Evolutionary conservation across 352 stramenopile genomes (phyloP).

Genomic region (Blastocystis sp.): DNA sequence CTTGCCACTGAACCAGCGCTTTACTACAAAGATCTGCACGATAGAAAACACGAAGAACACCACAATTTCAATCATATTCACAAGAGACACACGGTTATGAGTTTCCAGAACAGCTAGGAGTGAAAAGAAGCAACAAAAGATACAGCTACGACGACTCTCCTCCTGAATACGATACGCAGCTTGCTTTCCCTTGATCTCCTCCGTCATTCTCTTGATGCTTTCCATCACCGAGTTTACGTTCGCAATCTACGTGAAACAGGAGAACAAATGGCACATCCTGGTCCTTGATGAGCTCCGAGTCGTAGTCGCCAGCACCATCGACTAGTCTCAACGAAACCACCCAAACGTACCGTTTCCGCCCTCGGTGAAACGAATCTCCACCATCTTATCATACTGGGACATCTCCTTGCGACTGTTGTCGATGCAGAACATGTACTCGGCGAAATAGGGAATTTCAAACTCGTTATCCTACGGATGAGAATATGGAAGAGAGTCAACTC

Average conservation of each 20-base stretch:
- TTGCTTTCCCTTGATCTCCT: slow-evolving; percentile 55
- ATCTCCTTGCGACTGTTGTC: slow-evolving; percentile 23
- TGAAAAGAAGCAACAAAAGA: not conserved
- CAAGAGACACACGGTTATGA: slow-evolving; percentile 30
- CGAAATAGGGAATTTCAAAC: slow-evolving; percentile 57
- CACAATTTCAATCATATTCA: slow-evolving; percentile 37
- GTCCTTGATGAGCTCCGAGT: slow-evolving; percentile 18
- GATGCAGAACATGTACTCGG: slow-evolving; percentile 53
- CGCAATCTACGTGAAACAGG: slow-evolving; percentile 28
- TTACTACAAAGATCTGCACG: slow-evolving; percentile 31
- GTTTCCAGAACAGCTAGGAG: slow-evolving; percentile 41
- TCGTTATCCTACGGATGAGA: not conserved
- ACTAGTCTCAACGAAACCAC: not conserved
- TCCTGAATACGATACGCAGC: slow-evolving; percentile 51
- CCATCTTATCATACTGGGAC: slow-evolving; percentile 9
- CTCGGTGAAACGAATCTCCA: slow-evolving; percentile 31
- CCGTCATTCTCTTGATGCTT: slow-evolving; percentile 40
- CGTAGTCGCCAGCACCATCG: not conserved
- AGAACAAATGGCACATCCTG: slow-evolving; percentile 2
- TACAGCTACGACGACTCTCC: slow-evolving; percentile 12
- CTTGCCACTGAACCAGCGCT: slow-evolving; percentile 40
- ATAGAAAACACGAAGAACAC: slow-evolving; percentile 44
- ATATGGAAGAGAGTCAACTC: not conserved
- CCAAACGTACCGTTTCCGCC: not conserved
- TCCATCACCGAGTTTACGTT: slow-evolving; percentile 40